Evolutionary conservation across 2,329 filamentous ascomycete genomes (phyloP), one percentile per base, ranked within the genome.

Genomic region (Orbilia javanica): DNA sequence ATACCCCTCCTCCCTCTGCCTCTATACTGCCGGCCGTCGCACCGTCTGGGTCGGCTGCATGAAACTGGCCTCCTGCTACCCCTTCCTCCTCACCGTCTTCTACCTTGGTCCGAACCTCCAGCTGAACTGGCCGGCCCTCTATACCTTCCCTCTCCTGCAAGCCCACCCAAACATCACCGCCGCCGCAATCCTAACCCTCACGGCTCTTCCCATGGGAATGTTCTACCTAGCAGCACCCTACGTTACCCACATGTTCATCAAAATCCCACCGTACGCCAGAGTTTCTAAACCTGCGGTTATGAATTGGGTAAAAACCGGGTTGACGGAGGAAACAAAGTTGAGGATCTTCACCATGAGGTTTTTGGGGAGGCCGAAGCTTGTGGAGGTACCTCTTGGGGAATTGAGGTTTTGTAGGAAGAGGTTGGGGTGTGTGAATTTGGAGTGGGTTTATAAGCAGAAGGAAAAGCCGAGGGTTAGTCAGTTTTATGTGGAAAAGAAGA

Each of bases 221-320:
- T 79, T 79, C 64, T 79, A 74, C 69, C 70, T 79, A 18, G 75
- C 75, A 1, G 75, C 81, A 7, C 80, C 81, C 10, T 82, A 82
- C 46, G 77, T 81, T 5, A 82, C 80, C 6, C 79, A 81, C 39
- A 79, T 79, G 39, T 81, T 81, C 69, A 74, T 81, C 22, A 69
- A 75, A 25, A 79, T 81, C 22, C 81, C 80, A 15, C 79, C 81
- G 13, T 81, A 79, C 79, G 81, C 80, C 10, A 69, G 80, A 1
- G 62, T 74, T 6, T 78, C 69, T 5, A 73, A 63, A 11, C 42
- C 69, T 1, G 69, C 79, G 50, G 68, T 75, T 42, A 63, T 79
- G 29, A 39, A 31, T 0, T 81, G 80, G 55, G 52, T 66, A n/a
- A 71, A 53, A 34, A 69, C 36, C 8, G 73, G 64, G 18, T n/a